Evolutionary conservation across 805 yeast species (phyloP), one percentile per base, ranked within the genome.

Genomic region (Pichia rugopelliculosa): DNA sequence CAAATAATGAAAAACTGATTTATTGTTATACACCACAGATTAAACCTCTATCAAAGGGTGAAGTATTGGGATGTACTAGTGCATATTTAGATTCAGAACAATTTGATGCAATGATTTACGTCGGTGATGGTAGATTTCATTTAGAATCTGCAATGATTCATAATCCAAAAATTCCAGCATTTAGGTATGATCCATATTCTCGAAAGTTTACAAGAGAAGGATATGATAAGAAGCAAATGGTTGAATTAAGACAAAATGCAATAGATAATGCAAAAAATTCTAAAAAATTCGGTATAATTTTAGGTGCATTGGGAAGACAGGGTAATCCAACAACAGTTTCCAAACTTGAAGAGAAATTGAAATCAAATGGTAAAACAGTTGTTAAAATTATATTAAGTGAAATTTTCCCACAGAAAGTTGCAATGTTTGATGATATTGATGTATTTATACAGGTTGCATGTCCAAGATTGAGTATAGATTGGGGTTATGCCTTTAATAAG

Each of bases 391-490:
- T 93, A 33, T 65, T 93, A 15, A 85, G 96, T 47, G 99, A 93
- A 64, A 88, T 93, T 18, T 90, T 93, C 66, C 99, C 99, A 0
- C 85, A 80, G 45, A 93, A 93, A 57, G 70, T 93, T 34, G 83
- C 96, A 11, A 84, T 86, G 82, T 93, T 93, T 66, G 90, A 87
- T 57, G 93, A 87, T 58, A 79, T 91, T 17, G 99, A 93, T 65
- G 95, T 90, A 2, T 93, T 93, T 73, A 86, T 93, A 13, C 99
- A 93, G 66, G 96, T 93, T 3, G 99, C 99, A 0, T 93, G 99
- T 62, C 99, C 99, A 0, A 73, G 99, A 58, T 69, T 93, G 41
- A 87, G 96, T 2, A 91, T 93, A 38, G 99, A 93, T 64, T 93
- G 99, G 99, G 99, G 99, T 0, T 93, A 93, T 64, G 99, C 99